A percentile compares a stretch with the other conserved stretches of the same genome.
These are phyloP conservation scores for Neurospora tetrasperma DNA, from an alignment of 495 filamentous ascomycete species.

Conservation along the genomic window DNA sequence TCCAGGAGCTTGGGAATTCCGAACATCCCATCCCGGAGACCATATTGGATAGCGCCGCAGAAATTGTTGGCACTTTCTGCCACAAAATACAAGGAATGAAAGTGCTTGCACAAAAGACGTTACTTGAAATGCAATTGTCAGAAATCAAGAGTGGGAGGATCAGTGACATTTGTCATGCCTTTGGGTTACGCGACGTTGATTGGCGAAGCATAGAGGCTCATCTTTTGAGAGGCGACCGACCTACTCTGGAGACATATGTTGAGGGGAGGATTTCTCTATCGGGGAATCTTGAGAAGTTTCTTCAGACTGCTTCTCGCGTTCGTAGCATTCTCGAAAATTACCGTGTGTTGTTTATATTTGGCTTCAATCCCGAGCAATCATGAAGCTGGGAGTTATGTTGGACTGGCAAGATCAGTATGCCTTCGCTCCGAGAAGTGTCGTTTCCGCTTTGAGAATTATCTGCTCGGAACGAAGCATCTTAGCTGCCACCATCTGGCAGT, in stretches of 20 bases:
- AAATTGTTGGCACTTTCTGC: neutral
- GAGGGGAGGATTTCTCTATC: neutral
- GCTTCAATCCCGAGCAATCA: neutral
- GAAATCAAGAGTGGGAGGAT: neutral
- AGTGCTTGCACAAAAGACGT: neutral
- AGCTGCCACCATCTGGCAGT: neutral
- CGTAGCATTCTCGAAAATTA: neutral
- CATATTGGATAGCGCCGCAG: neutral
- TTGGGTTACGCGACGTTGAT: neutral
- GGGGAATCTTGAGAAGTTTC: neutral
- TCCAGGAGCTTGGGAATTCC: neutral
- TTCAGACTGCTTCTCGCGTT: neutral
- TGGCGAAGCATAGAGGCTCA: neutral
- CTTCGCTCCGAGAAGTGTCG: neutral
- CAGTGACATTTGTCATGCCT: neutral
- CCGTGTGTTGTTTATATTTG: neutral
- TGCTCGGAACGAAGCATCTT: neutral
- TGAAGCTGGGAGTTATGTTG: neutral
- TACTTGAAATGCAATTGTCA: neutral
- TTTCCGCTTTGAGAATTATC: neutral
- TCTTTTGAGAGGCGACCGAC: neutral
- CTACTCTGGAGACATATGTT: neutral
- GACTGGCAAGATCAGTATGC: neutral
- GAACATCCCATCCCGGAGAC: neutral
- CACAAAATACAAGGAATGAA: neutral